Base-by-base conservation (phyloP, 805 yeast species). In the Ogataea nitratoaversa region DNA sequence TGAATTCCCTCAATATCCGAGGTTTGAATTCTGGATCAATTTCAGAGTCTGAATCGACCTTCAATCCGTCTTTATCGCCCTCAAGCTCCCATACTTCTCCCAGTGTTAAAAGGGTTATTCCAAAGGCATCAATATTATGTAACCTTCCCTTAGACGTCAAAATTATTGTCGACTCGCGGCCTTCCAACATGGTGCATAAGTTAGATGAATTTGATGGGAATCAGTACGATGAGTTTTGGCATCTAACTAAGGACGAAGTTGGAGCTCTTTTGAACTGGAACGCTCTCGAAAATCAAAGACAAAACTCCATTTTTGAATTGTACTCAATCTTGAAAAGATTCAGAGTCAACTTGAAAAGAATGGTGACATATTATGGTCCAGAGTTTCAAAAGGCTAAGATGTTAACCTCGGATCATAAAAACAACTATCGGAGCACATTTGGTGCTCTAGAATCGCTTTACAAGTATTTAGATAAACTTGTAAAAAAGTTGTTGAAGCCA, bases 171-270 rank as follows among this genome's bases (percentile, higher is more conserved):
- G 54, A 58, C 18, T 58, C 63, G 18, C 48, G 64, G 29, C 60
- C 63, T 1, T 34, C 43, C 16, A 30, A 41, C 3, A 52, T 48
- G 30, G 32, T 38, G 2, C 63, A 56, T 35, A 36, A 43, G 11
- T 40, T 59, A 34, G 50, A 44, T 19, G 40, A 40, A 8, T 57
- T 58, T 27, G 53, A 47, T 18, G 56, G 54, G 32, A 38, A 44
- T 2, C 53, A 54, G 22, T 60, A 57, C 36, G 39, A 39, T 1
- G 57, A 52, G 19, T 60, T 60, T 38, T 61, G 65, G 65, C 52
- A 48, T 24, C 32, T 61, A 5, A 44, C 54, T 1, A 12, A 37
- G 1, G 57, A 56, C 7, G 65, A 61, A 32, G 48, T 49, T 1
- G 20, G 22, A 22, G 32, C 30, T 2, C 41, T 56, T 11, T 49